Conservation (phyloP, 192 early-diverging fungal species). For the Kappamyces sp. region DNA sequence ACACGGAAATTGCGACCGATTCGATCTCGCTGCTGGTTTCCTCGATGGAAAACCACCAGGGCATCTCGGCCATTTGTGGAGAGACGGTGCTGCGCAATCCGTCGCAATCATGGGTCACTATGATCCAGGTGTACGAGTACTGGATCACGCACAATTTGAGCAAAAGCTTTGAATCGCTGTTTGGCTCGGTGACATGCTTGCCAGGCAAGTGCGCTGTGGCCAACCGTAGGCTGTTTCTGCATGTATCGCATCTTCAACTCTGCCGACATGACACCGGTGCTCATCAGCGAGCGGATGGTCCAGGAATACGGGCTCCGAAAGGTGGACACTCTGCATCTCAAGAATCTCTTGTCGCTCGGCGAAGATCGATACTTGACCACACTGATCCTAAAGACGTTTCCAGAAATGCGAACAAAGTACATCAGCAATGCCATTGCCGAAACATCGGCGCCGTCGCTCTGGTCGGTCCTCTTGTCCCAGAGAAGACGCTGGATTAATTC, state of each 20-base stretch:
- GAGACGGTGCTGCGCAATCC: conserved; percentile 97
- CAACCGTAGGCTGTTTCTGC: conserved; percentile 75
- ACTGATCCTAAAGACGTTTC: conserved; percentile 90
- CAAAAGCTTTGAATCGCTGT: conserved; percentile 93
- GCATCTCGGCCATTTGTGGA: conserved; percentile 88
- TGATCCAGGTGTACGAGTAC: conserved; percentile 98
- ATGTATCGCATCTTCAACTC: conserved; percentile 77
- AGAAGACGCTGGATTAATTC: conserved; percentile 87
- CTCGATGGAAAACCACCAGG: conserved; percentile 73
- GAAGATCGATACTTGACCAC: conserved; percentile 97
- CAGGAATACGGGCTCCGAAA: conserved; percentile 44
- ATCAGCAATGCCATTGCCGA: conserved; percentile 86
- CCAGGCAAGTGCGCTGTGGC: conserved; percentile 80
- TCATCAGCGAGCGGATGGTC: conserved; percentile 80
- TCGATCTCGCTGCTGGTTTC: conserved; percentile 38
- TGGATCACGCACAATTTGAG: conserved; percentile 93
- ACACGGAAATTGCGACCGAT: conserved; percentile 52
- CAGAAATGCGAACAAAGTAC: conserved; percentile 94
- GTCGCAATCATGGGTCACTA: conserved; percentile 74
- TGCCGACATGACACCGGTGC: conserved; percentile 62
- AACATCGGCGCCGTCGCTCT: conserved; percentile 86
- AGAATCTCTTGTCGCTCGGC: conserved; percentile 85
- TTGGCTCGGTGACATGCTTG: conserved; percentile 96
- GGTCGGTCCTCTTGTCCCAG: conserved; percentile 76
- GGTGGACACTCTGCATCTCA: conserved; percentile 75